These are phyloP conservation scores for Vigna reflexopilosa DNA, from an alignment of 306 rosid species.

Conservation along the genomic window DNA sequence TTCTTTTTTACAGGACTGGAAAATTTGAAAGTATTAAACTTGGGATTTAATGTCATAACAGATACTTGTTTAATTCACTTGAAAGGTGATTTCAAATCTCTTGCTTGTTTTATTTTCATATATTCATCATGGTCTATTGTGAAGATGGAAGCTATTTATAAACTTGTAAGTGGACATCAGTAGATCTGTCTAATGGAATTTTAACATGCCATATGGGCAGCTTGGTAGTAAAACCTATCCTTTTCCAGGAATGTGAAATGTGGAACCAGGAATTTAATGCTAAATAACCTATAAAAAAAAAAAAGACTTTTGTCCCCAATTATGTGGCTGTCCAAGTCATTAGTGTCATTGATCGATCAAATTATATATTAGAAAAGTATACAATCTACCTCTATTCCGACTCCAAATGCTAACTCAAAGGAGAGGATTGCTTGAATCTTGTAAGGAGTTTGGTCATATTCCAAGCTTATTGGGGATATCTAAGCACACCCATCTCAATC, in stretches of 20 bases:
- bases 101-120: background rate
- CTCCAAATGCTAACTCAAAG: background rate
- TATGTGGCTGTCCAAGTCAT: constrained; percentile 2
- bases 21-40: constrained; percentile 75
- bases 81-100: constrained; percentile 65
- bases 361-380: background rate
- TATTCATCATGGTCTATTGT: background rate
- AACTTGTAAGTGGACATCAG: background rate
- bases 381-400: background rate
- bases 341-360: background rate
- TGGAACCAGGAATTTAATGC: constrained; percentile 16
- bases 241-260: constrained; percentile 1
- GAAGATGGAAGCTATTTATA: background rate
- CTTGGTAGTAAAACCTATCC: constrained; percentile 5
- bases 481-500: background rate
- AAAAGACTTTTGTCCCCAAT: background rate
- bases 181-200: background rate
- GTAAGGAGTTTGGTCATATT: constrained; percentile 4
- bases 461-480: background rate
- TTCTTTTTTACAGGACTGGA: constrained; percentile 61
- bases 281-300: background rate
- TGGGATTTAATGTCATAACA: constrained; percentile 77
- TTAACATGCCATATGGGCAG: background rate
- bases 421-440: background rate
- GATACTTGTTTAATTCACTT: constrained; percentile 79